Percentiles rank a stretch among this genome's conserved stretches.
Conservation (phyloP, 2,329 filamentous ascomycete genomes). For the Penicillium sp. region DNA sequence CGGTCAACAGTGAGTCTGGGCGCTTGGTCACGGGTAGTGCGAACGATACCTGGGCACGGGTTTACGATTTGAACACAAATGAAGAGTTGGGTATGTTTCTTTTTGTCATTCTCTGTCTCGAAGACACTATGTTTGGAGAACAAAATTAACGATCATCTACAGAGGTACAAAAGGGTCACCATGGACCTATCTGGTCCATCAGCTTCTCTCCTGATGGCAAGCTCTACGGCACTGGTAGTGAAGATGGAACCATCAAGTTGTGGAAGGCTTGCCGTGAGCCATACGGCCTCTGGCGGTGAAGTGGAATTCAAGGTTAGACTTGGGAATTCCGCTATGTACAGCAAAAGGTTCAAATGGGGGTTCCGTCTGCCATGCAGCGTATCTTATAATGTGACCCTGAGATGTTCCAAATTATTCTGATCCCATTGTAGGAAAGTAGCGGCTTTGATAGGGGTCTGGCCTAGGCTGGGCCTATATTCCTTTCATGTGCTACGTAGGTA, state of each 20-base stretch:
- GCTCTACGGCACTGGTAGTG: conserved; percentile 91
- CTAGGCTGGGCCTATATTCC: not conserved
- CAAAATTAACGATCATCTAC: conserved; percentile 7
- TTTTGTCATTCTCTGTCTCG: not conserved
- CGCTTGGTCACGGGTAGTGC: conserved; percentile 89
- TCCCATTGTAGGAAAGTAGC: not conserved
- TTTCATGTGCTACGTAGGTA: not conserved
- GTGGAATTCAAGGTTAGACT: not conserved
- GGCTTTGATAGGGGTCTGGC: not conserved
- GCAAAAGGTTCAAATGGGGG: not conserved
- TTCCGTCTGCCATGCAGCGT: not conserved
- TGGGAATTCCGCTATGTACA: not conserved
- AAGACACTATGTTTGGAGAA: not conserved
- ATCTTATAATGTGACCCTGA: not conserved
- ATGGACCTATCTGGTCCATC: conserved; percentile 95
- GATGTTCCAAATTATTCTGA: not conserved
- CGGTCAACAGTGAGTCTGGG: conserved; percentile 75
- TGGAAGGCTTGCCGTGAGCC: conserved; percentile 67
- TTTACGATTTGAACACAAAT: conserved; percentile 84
- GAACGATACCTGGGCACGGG: conserved; percentile 92
- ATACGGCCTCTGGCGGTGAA: conserved; percentile 64
- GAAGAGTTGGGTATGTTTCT: conserved; percentile 65
- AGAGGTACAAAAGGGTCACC: conserved; percentile 95
- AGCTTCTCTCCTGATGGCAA: conserved; percentile 94
- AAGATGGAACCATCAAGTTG: conserved; percentile 96